These are phyloP conservation scores for Plasmodium coatneyi DNA, from an alignment of 169 alveolate genomes.

Conservation along the genomic window DNA sequence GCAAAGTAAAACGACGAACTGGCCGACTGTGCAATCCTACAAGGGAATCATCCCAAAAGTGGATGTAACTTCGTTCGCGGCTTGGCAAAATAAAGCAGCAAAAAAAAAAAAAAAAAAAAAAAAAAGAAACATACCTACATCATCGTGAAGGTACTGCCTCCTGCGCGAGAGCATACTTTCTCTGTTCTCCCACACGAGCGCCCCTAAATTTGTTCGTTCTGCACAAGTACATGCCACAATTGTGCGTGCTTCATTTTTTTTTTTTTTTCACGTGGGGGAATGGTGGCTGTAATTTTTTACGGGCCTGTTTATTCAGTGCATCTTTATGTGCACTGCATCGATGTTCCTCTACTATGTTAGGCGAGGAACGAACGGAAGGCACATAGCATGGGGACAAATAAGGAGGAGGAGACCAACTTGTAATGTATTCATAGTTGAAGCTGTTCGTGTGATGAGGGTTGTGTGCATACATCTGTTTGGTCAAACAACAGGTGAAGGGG, in stretches of 20 bases:
- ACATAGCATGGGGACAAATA: neutral
- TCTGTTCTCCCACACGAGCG: no score
- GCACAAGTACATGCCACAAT: no score
- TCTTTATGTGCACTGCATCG: neutral
- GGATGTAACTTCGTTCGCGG: neutral
- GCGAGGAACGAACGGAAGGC: neutral
- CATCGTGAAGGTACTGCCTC: no score
- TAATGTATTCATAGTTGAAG: neutral
- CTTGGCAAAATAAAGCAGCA: neutral
- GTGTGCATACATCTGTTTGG: neutral
- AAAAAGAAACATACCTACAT: neutral
- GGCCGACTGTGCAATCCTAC: neutral
- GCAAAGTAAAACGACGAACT: neutral
- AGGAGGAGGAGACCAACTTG: neutral
- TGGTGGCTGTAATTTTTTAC: neutral
- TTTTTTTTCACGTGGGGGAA: neutral
- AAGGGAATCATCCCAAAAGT: neutral
- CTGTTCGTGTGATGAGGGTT: neutral
- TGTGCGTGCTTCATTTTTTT: no score
- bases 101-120: no score
- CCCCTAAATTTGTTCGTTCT: no score
- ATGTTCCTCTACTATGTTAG: neutral
- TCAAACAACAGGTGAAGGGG: neutral
- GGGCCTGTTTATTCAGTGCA: neutral
- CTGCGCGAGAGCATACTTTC: no score